These are phyloP conservation scores for Echium plantagineum DNA, from an alignment of 257 asterid species.

Conservation along the genomic window DNA sequence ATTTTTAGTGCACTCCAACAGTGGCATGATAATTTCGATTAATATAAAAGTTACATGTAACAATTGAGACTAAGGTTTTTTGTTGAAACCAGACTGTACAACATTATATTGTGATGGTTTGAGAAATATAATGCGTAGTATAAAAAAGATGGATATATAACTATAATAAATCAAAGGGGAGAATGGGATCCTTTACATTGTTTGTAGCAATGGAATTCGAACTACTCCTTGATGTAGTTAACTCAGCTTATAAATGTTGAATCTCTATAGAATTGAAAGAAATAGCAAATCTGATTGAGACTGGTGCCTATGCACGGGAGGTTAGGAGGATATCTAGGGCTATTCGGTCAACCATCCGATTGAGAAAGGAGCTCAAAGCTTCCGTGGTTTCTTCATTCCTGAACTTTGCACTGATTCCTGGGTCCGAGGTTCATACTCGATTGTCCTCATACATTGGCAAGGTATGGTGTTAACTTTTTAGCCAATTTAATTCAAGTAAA, in stretches of 20 bases:
- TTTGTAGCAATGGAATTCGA: not conserved
- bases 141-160: not conserved
- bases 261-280: conserved; percentile 54
- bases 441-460: conserved; percentile 43
- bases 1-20: too few relatives aligned
- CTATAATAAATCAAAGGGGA: not conserved
- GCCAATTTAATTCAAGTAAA: not conserved
- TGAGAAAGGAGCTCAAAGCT: conserved; percentile 45
- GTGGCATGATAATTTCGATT: too few relatives aligned
- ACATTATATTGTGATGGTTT: too few relatives aligned
- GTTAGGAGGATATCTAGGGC: conserved; percentile 63
- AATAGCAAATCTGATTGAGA: conserved; percentile 62
- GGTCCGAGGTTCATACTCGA: conserved; percentile 54
- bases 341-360: conserved; percentile 54
- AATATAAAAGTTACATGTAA: too few relatives aligned
- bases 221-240: not conserved
- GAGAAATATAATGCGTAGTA: not conserved
- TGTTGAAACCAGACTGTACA: too few relatives aligned
- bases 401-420: conserved; percentile 40
- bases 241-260: conserved; percentile 2
- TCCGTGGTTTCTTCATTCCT: conserved; percentile 48
- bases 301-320: conserved; percentile 71
- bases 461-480: conserved; percentile 18
- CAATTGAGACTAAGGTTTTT: too few relatives aligned
- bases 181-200: not conserved